phyloP scores from a whole-genome alignment of 2,329 filamentous ascomycete species.

The Laburnicola sp. region DNA sequence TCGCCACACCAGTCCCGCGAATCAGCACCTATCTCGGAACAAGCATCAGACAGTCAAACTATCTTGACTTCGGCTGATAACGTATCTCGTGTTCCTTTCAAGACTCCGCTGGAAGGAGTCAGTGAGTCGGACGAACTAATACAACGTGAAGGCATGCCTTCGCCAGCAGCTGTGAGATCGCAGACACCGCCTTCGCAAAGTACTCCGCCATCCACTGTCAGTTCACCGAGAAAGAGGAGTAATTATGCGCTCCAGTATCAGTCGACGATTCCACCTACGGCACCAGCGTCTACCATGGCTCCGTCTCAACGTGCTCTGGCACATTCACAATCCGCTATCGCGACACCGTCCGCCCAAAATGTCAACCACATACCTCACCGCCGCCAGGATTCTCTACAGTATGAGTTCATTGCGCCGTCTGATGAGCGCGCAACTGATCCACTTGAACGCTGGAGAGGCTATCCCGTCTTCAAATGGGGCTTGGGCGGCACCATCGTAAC shows the following conservation, averaged over 20 bases:
- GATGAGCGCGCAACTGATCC: constrained; percentile 68
- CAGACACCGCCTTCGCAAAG: constrained; percentile 41
- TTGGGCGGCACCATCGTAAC: constrained; percentile 81
- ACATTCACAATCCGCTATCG: constrained; percentile 61
- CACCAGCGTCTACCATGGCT: constrained; percentile 12
- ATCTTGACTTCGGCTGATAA: constrained; percentile 33
- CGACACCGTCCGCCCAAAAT: constrained; percentile 33
- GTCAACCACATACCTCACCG: constrained; percentile 39
- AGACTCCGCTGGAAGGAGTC: constrained; percentile 37
- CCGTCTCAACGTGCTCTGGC: constrained; percentile 58
- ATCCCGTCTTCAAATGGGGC: constrained; percentile 84
- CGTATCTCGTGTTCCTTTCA: constrained; percentile 29
- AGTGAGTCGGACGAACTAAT: constrained; percentile 39
- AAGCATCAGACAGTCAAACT: constrained; percentile 18
- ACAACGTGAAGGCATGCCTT: constrained; percentile 17
- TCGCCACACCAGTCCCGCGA: constrained; percentile 33
- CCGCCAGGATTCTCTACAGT: constrained; percentile 51
- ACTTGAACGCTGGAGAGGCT: constrained; percentile 86
- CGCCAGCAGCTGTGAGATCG: constrained; percentile 29
- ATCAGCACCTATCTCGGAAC: constrained; percentile 11
- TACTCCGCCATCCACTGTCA: constrained; percentile 38
- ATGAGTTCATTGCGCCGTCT: constrained; percentile 60
- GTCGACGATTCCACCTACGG: constrained; percentile 11
- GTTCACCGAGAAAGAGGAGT: constrained; percentile 46
- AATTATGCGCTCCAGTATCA: constrained; percentile 57